These are phyloP conservation scores for Colletotrichum agaves DNA, from an alignment of 2,329 filamentous ascomycete species.

Conservation along the genomic window DNA sequence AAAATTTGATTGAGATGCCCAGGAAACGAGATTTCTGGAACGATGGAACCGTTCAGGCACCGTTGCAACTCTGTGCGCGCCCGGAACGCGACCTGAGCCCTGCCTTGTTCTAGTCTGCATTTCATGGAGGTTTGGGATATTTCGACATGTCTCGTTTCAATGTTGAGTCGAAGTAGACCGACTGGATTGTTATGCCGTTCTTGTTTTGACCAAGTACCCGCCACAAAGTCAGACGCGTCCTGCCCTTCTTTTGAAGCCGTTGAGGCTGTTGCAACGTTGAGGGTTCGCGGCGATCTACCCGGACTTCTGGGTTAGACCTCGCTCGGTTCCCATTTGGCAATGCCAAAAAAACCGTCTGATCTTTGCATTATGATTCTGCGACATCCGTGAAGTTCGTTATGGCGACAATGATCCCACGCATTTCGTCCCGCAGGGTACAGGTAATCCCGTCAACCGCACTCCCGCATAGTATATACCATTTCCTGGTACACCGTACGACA, in stretches of 20 bases:
- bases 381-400: slow-evolving; percentile 4
- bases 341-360: background rate
- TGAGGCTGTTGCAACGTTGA: slow-evolving; percentile 25
- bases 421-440: background rate
- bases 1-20: slow-evolving; percentile 25
- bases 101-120: slow-evolving; percentile 7
- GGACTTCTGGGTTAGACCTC: slow-evolving; percentile 16
- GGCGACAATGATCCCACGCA: background rate
- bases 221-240: slow-evolving; percentile 5
- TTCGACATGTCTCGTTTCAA: background rate
- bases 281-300: slow-evolving; percentile 6
- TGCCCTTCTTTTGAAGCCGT: slow-evolving; percentile 1
- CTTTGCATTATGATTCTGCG: background rate
- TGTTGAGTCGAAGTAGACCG: background rate
- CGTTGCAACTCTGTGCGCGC: background rate
- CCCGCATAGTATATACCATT: background rate
- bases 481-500: background rate
- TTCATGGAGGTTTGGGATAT: background rate
- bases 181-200: background rate
- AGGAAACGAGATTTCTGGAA: background rate
- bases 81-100: slow-evolving; percentile 4
- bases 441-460: background rate
- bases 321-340: background rate
- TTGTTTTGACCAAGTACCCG: slow-evolving; percentile 2
- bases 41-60: slow-evolving; percentile 8